Evolutionary conservation across 2,329 filamentous ascomycete genomes (phyloP).

Genomic region (Colletotrichum scovillei): DNA sequence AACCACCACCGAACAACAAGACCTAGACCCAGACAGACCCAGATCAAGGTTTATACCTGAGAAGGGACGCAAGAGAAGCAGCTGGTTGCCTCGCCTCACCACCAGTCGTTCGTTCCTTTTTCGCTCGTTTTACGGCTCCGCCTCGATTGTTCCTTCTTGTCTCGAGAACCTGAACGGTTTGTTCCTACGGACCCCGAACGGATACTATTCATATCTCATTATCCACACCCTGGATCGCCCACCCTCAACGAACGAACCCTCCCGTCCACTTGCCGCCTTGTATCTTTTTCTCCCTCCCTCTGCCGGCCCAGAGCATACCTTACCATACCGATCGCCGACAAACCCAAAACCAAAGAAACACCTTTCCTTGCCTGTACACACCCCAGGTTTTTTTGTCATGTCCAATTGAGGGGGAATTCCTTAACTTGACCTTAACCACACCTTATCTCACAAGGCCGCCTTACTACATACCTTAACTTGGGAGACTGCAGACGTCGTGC

Average conservation of each 20-base stretch:
- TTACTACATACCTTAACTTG: constrained; percentile 1
- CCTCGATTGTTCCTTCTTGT: neutral
- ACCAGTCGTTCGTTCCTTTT: constrained; percentile 15
- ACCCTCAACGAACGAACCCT: neutral
- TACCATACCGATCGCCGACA: neutral
- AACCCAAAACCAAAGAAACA: neutral
- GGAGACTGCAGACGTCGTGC: constrained; percentile 26
- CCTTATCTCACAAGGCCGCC: constrained; percentile 8
- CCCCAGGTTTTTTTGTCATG: constrained; percentile 15
- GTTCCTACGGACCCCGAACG: neutral
- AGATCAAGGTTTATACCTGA: neutral
- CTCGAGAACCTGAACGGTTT: constrained; percentile 1
- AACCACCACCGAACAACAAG: neutral
- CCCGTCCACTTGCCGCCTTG: constrained; percentile 1
- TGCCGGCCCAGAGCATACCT: constrained; percentile 18
- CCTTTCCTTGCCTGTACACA: constrained; percentile 13
- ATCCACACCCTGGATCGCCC: neutral
- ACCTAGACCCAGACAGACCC: neutral
- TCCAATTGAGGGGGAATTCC: constrained; percentile 12
- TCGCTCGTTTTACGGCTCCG: neutral
- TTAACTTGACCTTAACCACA: constrained; percentile 16
- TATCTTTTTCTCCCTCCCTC: neutral
- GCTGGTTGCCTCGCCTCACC: neutral
- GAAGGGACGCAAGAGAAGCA: neutral
- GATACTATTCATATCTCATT: constrained; percentile 3